Conservation (phyloP, 1,284 basidiomycete species). For the Microbotryomycetes sp. region DNA sequence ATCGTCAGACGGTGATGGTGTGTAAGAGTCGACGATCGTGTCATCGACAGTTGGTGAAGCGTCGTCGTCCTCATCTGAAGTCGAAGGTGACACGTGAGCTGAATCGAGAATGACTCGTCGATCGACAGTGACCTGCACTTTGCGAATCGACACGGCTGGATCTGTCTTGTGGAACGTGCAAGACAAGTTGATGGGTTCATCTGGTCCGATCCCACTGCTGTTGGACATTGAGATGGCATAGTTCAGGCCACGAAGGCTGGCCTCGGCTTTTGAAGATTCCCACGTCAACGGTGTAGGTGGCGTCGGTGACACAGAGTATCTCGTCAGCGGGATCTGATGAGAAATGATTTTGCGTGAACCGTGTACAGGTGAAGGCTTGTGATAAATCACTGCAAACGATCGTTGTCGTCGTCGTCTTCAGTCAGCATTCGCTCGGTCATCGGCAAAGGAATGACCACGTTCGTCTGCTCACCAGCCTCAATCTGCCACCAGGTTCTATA, state of each 20-base stretch:
- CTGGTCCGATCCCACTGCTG: conserved; percentile 11
- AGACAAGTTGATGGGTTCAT: conserved; percentile 20
- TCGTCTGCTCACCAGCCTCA: conserved; percentile 58
- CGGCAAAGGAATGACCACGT: not conserved
- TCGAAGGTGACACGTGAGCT: conserved; percentile 7
- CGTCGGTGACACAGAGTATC: not conserved
- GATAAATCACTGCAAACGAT: conserved; percentile 16
- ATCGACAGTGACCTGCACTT: conserved; percentile 14
- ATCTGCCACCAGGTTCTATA: conserved; percentile 72
- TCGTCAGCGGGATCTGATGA: conserved; percentile 20
- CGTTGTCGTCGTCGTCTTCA: no score
- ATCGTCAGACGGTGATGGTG: not conserved
- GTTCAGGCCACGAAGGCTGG: conserved; percentile 3
- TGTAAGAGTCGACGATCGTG: not conserved
- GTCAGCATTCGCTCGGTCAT: not conserved
- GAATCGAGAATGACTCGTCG: conserved; percentile 20
- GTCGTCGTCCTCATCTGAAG: conserved; percentile 10
- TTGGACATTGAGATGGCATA: conserved; percentile 16
- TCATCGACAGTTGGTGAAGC: not conserved
- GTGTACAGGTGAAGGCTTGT: conserved; percentile 12
- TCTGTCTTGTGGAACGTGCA: conserved; percentile 7
- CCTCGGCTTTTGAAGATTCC: not conserved
- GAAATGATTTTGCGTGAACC: conserved; percentile 16
- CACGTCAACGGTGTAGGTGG: not conserved
- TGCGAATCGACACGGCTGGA: conserved; percentile 8